Percentiles rank a stretch among this genome's conserved stretches.
phyloP scores from a whole-genome alignment of 2,329 filamentous ascomycete species.

The Aspergillus puulaauensis region DNA sequence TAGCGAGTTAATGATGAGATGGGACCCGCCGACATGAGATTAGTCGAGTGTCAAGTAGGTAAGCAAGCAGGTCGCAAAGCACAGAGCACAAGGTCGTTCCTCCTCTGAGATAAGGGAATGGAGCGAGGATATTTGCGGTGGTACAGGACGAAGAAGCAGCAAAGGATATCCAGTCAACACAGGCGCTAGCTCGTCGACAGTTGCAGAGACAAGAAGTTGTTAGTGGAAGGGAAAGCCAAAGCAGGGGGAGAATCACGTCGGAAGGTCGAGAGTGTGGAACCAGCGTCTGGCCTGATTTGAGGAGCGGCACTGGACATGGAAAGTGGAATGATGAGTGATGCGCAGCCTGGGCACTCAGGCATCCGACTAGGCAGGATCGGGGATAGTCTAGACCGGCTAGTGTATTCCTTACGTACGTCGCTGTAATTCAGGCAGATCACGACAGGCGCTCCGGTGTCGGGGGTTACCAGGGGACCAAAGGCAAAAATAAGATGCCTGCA shows the following conservation, averaged over 20 bases:
- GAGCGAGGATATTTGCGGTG: slow-evolving; percentile 21
- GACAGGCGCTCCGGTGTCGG: slow-evolving; percentile 17
- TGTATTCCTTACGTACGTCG: slow-evolving; percentile 1
- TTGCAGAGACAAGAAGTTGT: slow-evolving; percentile 13
- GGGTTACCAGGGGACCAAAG: neutral
- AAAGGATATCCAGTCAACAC: slow-evolving; percentile 18
- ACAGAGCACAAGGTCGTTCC: slow-evolving; percentile 10
- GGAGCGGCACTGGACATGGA: neutral
- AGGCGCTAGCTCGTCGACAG: slow-evolving; percentile 20
- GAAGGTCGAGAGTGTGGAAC: slow-evolving; percentile 24
- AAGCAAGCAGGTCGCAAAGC: neutral
- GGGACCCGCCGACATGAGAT: slow-evolving; percentile 16
- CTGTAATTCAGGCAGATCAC: slow-evolving; percentile 16
- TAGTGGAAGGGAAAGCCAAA: slow-evolving; percentile 10
- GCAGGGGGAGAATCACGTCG: slow-evolving; percentile 20
- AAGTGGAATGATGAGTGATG: slow-evolving; percentile 13
- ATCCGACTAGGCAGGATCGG: slow-evolving; percentile 9
- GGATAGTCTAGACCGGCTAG: slow-evolving; percentile 1
- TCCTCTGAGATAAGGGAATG: slow-evolving; percentile 19
- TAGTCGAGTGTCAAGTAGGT: neutral
- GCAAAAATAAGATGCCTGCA: too few species aligned
- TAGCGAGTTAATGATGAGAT: slow-evolving; percentile 15
- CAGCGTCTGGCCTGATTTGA: slow-evolving; percentile 10
- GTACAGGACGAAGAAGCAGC: slow-evolving; percentile 21
- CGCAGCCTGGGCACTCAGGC: slow-evolving; percentile 22